These are phyloP conservation scores for Microbotryum violaceum DNA, from an alignment of 1,284 basidiomycete species.

Conservation along the genomic window DNA sequence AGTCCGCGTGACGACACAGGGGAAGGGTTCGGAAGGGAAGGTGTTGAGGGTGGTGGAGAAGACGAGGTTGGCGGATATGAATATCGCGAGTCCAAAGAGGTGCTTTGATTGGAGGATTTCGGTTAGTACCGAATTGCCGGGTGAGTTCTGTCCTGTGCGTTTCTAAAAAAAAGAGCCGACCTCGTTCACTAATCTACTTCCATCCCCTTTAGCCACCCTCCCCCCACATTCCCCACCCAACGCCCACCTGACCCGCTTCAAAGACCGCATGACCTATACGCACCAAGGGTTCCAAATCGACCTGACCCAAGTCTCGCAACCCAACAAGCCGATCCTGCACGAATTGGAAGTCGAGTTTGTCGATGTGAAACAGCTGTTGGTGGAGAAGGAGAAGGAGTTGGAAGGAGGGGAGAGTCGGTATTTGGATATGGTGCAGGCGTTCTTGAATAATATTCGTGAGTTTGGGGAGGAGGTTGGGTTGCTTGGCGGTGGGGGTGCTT, in stretches of 20 bases:
- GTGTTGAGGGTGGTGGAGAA: slow-evolving; percentile 55
- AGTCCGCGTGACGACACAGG: slow-evolving; percentile 73
- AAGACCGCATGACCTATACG: slow-evolving; percentile 84
- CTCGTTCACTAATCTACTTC: no score
- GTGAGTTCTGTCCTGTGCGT: slow-evolving; percentile 36
- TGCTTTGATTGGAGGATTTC: slow-evolving; percentile 85
- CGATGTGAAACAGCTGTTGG: slow-evolving; percentile 46
- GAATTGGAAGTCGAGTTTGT: slow-evolving; percentile 54
- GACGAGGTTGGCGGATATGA: slow-evolving; percentile 73
- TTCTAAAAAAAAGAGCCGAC: neutral
- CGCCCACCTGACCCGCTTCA: slow-evolving; percentile 51
- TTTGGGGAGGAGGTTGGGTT: neutral
- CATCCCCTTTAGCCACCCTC: neutral
- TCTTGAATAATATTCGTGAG: slow-evolving; percentile 46
- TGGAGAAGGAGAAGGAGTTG: slow-evolving; percentile 43
- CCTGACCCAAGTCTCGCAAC: slow-evolving; percentile 75
- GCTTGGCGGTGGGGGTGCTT: neutral
- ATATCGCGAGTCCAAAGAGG: slow-evolving; percentile 74
- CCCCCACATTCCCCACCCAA: slow-evolving; percentile 32
- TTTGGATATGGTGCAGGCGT: slow-evolving; percentile 46
- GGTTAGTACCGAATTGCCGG: slow-evolving; percentile 66
- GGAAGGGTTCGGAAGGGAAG: slow-evolving; percentile 56
- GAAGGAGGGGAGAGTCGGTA: slow-evolving; percentile 43
- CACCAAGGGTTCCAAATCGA: slow-evolving; percentile 91
- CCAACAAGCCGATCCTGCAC: slow-evolving; percentile 37